Evolutionary conservation across 768 basidiomycete genomes (phyloP), one percentile per base, ranked within the genome.

Genomic region (Mycena leptocephala): DNA sequence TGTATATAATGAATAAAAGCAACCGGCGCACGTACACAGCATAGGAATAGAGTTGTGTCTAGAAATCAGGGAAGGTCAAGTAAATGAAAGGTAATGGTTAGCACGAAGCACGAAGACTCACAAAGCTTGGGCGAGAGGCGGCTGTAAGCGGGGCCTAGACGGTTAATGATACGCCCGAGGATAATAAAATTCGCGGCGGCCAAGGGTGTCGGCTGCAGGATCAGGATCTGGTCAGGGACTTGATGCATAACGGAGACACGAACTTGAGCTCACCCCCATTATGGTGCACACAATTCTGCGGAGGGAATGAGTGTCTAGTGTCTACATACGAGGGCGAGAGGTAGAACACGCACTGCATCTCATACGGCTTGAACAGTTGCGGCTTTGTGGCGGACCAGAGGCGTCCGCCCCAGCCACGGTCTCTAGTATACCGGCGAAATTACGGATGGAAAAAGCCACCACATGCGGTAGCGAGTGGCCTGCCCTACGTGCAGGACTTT

Each of bases 141-240:
- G 77, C 91, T 92, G 79, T 91, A 93, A 26, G 82, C 78, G 0
- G 85, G 69, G 0, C 92, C 92, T 0, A 92, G 78, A 0, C 77
- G 79, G 2, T 74, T 61, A 24, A 92, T 89, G 48, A 92, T 86
- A 18, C 81, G 81, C 3, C 89, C 89, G 37, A 92, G 86, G 48
- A 92, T 88, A 43, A 92, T 82, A 77, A 93, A 93, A 74, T 88
- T 90, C 5, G 87, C 76, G 16, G 76, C 76, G 5, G 70, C 69
- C 30, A 78, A 32, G 0, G 76, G 76, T 2, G 76, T 78, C 37
- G 76, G 76, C 72, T 77, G 61, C 18, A 28, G 9, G 2, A 18
- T 16, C 59, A 16, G 20, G 41, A 6, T 20, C 1, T n/a, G 2
- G 13, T 30, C 30, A 48, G 43, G n/a, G n/a, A n/a, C n/a, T n/a